Percentiles rank a stretch among this genome's conserved stretches.
These are phyloP conservation scores for Saccharomyces hybrid DNA, from an alignment of 1,139 yeast genomes.

Conservation along the genomic window DNA sequence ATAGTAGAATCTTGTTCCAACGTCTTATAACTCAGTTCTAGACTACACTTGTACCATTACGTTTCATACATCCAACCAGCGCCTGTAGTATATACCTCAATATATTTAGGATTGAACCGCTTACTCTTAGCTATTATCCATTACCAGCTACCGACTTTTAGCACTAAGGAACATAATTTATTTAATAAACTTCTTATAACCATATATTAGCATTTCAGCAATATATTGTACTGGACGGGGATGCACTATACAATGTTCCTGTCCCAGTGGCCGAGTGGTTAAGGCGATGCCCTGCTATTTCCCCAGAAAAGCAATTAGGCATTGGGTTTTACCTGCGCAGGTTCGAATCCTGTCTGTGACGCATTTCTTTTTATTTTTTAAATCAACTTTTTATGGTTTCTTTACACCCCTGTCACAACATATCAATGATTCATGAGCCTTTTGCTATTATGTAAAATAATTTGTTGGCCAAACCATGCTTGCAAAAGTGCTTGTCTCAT, in stretches of 20 bases:
- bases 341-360: slow-evolving; percentile 62
- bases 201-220: background rate
- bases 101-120: background rate
- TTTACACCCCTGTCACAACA: background rate
- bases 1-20: too few relatives aligned
- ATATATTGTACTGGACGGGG: background rate
- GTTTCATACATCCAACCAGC: background rate
- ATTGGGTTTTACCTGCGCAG: slow-evolving; percentile 56
- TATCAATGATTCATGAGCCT: background rate
- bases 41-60: background rate
- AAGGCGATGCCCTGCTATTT: slow-evolving; percentile 79
- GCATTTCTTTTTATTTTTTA: slow-evolving; percentile 18
- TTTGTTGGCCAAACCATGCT: background rate
- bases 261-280: slow-evolving; percentile 83
- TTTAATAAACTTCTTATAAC: background rate
- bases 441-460: slow-evolving; percentile 11
- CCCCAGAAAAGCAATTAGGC: slow-evolving; percentile 35
- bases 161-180: background rate
- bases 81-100: background rate
- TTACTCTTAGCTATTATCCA: background rate
- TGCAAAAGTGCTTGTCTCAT: background rate
- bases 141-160: background rate
- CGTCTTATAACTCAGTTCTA: background rate
- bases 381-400: slow-evolving; percentile 1
- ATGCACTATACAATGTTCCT: background rate